These are phyloP conservation scores for Orbilia quercus DNA, from an alignment of 2,329 filamentous ascomycete genomes.

Conservation along the genomic window DNA sequence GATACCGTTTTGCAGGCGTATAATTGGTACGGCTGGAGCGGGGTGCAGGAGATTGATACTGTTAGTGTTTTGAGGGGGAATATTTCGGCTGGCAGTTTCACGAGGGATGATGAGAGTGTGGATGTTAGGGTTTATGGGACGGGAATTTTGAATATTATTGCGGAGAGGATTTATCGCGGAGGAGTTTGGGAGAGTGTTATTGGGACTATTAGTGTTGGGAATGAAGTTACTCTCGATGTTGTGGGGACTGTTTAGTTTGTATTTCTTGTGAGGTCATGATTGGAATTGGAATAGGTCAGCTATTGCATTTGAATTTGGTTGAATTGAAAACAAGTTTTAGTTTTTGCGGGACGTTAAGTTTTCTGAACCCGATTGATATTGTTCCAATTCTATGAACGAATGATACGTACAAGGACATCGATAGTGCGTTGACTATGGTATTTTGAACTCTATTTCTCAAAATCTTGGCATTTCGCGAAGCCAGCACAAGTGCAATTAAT, in stretches of 20 bases:
- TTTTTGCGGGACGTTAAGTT: no score
- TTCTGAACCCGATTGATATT: no score
- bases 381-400: no score
- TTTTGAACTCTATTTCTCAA: no score
- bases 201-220: slow-evolving; percentile 17
- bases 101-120: slow-evolving; percentile 22
- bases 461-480: no score
- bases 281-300: no score
- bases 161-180: slow-evolving; percentile 27
- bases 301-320: no score
- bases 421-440: no score
- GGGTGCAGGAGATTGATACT: slow-evolving; percentile 21
- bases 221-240: slow-evolving; percentile 29
- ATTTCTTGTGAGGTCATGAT: no score
- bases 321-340: no score
- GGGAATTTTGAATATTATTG: slow-evolving; percentile 22
- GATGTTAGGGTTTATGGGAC: slow-evolving; percentile 34
- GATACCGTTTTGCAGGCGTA: slow-evolving; percentile 13
- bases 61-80: slow-evolving; percentile 13
- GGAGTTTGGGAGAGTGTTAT: slow-evolving; percentile 24
- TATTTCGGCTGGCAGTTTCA: slow-evolving; percentile 26
- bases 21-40: slow-evolving; percentile 26
- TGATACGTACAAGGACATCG: no score
- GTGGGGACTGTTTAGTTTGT: slow-evolving; percentile 6
- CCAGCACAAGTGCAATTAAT: no score